Percentiles rank a stretch among this genome's conserved stretches.
These are phyloP conservation scores for Linum usitatissimum DNA, from an alignment of 345 rosid genomes.

Conservation along the genomic window DNA sequence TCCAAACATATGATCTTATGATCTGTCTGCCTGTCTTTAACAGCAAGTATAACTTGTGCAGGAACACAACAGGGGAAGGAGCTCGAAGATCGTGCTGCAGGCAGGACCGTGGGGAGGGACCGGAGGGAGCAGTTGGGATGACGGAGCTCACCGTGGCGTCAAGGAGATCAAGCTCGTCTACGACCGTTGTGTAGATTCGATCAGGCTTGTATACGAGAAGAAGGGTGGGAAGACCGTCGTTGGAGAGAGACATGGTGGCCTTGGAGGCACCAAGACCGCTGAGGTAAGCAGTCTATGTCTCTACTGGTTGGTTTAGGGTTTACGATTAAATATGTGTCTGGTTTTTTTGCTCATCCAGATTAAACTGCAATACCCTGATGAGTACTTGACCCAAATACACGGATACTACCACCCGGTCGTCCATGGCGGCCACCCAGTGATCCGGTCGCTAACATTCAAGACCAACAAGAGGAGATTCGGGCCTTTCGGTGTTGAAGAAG, in stretches of 20 bases:
- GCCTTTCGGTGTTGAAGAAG: slow-evolving; percentile 61
- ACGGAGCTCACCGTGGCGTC: slow-evolving; percentile 53
- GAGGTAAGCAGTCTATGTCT: slow-evolving; percentile 30
- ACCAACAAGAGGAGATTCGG: slow-evolving; percentile 55
- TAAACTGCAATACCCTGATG: slow-evolving; percentile 66
- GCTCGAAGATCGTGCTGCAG: slow-evolving; percentile 18
- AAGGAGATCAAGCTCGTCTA: slow-evolving; percentile 49
- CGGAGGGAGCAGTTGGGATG: slow-evolving; percentile 67
- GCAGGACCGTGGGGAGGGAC: slow-evolving; percentile 84
- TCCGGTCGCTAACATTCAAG: slow-evolving; percentile 54
- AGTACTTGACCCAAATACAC: slow-evolving; percentile 42
- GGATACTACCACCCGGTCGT: slow-evolving; percentile 53
- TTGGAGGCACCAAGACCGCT: slow-evolving; percentile 39
- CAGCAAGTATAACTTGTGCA: not conserved
- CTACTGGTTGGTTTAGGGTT: not conserved
- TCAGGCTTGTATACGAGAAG: slow-evolving; percentile 44
- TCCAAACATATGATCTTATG: not conserved
- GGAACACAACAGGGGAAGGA: slow-evolving; percentile 10
- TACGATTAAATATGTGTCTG: too few species aligned
- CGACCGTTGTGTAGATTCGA: slow-evolving; percentile 62
- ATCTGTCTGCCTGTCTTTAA: not conserved
- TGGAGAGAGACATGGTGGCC: slow-evolving; percentile 62
- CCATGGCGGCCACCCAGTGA: slow-evolving; percentile 48
- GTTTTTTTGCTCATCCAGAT: slow-evolving; percentile 27
- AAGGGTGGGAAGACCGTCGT: slow-evolving; percentile 44